Conservation (phyloP, 192 early-diverging fungal species). For the Diversispora epigaea region DNA sequence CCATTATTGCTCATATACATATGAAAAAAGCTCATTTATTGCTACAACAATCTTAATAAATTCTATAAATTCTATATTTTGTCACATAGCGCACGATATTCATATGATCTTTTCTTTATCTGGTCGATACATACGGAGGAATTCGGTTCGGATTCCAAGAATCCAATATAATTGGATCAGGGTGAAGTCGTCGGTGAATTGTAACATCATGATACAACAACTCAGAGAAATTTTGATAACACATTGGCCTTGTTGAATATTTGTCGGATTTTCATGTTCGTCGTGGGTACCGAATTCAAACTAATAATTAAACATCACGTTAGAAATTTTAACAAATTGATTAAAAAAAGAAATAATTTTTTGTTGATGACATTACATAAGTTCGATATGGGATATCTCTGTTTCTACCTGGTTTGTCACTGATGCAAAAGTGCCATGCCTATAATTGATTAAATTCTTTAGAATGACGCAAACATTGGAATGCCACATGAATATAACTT, state of each 20-base stretch:
- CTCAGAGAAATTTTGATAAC: constrained; percentile 7
- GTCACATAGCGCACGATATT: too few relatives aligned
- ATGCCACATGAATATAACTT: not conserved
- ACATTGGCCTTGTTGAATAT: not conserved
- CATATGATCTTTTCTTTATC: too few relatives aligned
- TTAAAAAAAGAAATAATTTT: constrained; percentile 7
- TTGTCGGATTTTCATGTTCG: not conserved
- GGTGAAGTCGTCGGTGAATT: not conserved
- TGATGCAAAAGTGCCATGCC: constrained; percentile 19
- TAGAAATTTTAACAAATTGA: not conserved
- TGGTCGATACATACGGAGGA: too few relatives aligned
- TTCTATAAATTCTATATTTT: too few relatives aligned
- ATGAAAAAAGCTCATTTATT: too few relatives aligned
- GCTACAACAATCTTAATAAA: too few relatives aligned
- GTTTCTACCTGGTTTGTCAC: not conserved
- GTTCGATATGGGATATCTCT: not conserved
- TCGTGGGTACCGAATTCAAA: constrained; percentile 21
- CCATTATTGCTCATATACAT: too few relatives aligned
- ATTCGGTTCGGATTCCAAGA: not conserved
- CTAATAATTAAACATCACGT: not conserved
- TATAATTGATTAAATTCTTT: constrained; percentile 10
- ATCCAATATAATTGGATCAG: not conserved
- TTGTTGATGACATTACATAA: constrained; percentile 1
- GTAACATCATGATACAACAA: constrained; percentile 10
- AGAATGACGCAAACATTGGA: constrained; percentile 5